Conservation (phyloP, 75 land plant species). For the Pseudotsuga menziesii region DNA sequence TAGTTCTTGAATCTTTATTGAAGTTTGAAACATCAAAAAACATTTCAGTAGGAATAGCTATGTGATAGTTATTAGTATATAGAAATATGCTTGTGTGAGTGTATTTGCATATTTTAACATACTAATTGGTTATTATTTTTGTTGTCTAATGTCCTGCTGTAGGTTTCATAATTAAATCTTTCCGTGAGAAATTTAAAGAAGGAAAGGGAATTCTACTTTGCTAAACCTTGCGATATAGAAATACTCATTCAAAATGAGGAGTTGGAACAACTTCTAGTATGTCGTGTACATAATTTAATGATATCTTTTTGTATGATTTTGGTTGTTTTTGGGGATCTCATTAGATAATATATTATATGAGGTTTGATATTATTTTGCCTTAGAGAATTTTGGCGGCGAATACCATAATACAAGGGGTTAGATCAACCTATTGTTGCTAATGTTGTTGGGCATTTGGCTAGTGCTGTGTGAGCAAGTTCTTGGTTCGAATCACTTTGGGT, state of each 20-base stretch:
- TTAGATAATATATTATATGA: not conserved
- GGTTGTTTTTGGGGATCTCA: not conserved
- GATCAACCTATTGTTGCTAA: no score
- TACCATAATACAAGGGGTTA: no score
- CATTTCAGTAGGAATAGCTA: not conserved
- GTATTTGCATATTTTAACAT: not conserved
- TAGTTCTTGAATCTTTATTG: not conserved
- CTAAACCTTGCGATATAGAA: conserved; percentile 80
- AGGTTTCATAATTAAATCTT: conserved; percentile 65
- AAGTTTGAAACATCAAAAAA: not conserved
- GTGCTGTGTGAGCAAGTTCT: no score
- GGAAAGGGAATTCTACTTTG: conserved; percentile 90
- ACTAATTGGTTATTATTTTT: not conserved
- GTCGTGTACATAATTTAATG: not conserved
- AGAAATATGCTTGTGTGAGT: no score
- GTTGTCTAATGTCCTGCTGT: conserved; percentile 4
- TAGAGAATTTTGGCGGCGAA: no score
- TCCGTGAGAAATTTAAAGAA: conserved; percentile 73
- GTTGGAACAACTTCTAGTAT: conserved; percentile 54
- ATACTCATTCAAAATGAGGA: conserved; percentile 74
- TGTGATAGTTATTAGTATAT: no score
- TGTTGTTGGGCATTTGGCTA: no score
- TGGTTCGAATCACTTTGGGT: no score
- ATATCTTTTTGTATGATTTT: not conserved
- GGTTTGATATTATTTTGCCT: not conserved